Evolutionary conservation across 768 basidiomycete species (phyloP), one percentile per base, ranked within the genome.

Genomic region (Lactifluus volemus): DNA sequence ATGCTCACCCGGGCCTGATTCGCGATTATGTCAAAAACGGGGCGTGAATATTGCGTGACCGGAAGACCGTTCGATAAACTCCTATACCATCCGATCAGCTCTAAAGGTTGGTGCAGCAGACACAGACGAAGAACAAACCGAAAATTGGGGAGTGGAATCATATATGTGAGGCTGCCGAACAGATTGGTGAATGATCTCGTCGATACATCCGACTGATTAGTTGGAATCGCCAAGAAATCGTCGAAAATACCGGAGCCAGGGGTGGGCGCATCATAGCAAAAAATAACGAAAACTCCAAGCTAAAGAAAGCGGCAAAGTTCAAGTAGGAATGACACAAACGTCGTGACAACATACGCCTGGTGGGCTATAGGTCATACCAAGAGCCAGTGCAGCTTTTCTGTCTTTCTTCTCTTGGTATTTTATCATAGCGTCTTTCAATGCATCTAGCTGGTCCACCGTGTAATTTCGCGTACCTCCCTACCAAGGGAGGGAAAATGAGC

Each of bases 251-350:
- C 65, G 1, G 5, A 19, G 14, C 59, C 59, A 3, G 56, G 55
- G n/a, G 54, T 67, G 7, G 66, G 64, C 1, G 32, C 67, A 34
- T 67, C 61, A 51, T 67, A 67, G 21, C 63, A 65, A 0, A 58
- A 7, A 5, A 30, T 7, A 14, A 47, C 10, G 2, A 38, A 54
- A 15, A 29, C 3, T 2, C 14, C 21, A 14, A 42, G 15, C 36
- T 49, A 25, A 5, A n/a, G 12, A 5, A 25, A 34, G 11, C 14
- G 10, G 41, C n/a, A 17, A 4, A 3, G 17, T n/a, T 42, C 41
- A 17, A 38, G 38, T 17, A n/a, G 6, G 17, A 17, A 17, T 5
- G 41, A 4, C 4, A n/a, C 49, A 7, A 6, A 11, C 19, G 15
- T 25, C 25, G 25, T 0, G 0, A 55, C 15, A 17, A 50, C 21